Conservation (phyloP, 768 basidiomycete species). For the Suillus paluster region DNA sequence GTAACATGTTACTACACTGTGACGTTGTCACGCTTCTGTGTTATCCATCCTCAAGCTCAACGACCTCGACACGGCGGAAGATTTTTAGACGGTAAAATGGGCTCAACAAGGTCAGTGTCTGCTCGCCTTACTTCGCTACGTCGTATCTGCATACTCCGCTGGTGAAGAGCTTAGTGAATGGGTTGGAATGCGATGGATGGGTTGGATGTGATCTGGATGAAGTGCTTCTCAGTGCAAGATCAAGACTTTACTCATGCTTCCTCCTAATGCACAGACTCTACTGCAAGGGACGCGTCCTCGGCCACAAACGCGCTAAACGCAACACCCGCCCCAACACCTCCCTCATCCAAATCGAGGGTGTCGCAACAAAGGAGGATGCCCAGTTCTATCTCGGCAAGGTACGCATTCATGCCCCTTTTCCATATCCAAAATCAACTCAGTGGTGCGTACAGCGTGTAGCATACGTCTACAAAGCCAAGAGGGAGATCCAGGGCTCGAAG, state of each 20-base stretch:
- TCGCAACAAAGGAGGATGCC: slow-evolving; percentile 89
- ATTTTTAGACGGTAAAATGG: slow-evolving; percentile 60
- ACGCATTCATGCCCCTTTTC: slow-evolving; percentile 25
- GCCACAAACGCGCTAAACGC: slow-evolving; percentile 98
- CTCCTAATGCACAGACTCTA: slow-evolving; percentile 68
- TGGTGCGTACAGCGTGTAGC: slow-evolving; percentile 75
- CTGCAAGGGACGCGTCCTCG: slow-evolving; percentile 94
- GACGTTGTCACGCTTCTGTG: slow-evolving; percentile 31
- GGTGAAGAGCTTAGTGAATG: slow-evolving; percentile 11
- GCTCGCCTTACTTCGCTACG: neutral
- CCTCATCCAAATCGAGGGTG: slow-evolving; percentile 97
- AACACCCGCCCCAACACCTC: slow-evolving; percentile 96
- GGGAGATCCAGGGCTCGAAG: slow-evolving; percentile 92
- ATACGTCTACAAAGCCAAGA: slow-evolving; percentile 97
- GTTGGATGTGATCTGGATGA: slow-evolving; percentile 16
- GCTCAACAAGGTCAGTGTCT: slow-evolving; percentile 75
- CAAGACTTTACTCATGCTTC: slow-evolving; percentile 6
- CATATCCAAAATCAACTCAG: slow-evolving; percentile 9
- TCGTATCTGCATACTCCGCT: neutral
- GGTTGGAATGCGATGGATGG: slow-evolving; percentile 17
- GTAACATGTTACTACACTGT: slow-evolving; percentile 28
- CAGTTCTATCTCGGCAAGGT: slow-evolving; percentile 99
- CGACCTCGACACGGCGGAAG: slow-evolving; percentile 26
- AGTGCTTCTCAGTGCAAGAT: slow-evolving; percentile 11
- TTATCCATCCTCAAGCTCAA: slow-evolving; percentile 23